Conservation (phyloP, 164 flowering plant genomes). For the Annona squamosa region DNA sequence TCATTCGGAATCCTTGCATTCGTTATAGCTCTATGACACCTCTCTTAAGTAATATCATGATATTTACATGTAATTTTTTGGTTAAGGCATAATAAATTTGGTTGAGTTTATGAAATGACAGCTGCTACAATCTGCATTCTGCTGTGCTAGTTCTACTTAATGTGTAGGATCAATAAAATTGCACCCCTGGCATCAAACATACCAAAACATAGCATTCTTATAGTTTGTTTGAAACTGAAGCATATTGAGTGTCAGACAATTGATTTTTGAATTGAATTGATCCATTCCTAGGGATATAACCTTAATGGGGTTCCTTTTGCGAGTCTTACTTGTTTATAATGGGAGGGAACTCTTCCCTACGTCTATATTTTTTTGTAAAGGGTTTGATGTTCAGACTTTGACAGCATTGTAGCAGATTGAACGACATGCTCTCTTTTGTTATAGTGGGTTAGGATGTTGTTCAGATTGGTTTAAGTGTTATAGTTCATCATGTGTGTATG, state of each 20-base stretch:
- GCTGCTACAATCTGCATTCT: background rate
- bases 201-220: background rate
- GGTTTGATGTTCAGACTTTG: background rate
- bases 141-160: background rate
- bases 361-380: too few species aligned
- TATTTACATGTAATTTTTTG: too few species aligned
- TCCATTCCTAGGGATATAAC: background rate
- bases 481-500: background rate
- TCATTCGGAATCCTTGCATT: too few species aligned
- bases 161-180: background rate
- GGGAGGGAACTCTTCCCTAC: too few species aligned
- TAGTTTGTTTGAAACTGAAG: background rate
- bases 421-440: background rate
- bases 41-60: too few species aligned
- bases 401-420: background rate
- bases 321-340: too few species aligned
- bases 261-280: background rate
- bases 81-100: background rate
- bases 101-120: background rate
- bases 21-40: too few species aligned
- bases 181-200: background rate
- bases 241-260: background rate
- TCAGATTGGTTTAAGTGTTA: background rate
- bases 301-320: too few species aligned
- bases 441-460: background rate